phyloP scores from a whole-genome alignment of 2,329 filamentous ascomycete species.

The Colletotrichum plurivorum region DNA sequence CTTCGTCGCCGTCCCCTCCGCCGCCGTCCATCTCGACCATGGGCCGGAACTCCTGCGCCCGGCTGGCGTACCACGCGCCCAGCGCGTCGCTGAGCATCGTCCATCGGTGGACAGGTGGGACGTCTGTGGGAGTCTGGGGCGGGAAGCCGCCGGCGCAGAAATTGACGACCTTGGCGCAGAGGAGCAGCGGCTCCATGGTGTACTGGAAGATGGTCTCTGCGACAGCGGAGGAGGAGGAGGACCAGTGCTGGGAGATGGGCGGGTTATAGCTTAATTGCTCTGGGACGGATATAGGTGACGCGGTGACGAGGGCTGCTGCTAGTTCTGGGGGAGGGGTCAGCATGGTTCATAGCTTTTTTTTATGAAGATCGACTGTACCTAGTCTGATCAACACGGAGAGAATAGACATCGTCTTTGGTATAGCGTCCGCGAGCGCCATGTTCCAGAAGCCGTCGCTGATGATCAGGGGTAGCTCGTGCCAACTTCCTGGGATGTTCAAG shows the following conservation, averaged over 20 bases:
- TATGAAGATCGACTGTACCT: too few relatives aligned
- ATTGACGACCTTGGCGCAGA: constrained; percentile 53
- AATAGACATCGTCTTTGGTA: constrained; percentile 30
- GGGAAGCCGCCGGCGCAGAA: constrained; percentile 49
- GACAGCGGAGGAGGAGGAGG: constrained; percentile 27
- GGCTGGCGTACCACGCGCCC: constrained; percentile 50
- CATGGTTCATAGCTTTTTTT: too few relatives aligned
- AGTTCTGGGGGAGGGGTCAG: constrained; percentile 43
- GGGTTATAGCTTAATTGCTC: constrained; percentile 40
- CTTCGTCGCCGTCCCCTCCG: constrained; percentile 23
- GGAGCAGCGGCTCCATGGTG: constrained; percentile 46
- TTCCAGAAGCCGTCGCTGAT: constrained; percentile 26
- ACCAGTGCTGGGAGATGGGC: constrained; percentile 13
- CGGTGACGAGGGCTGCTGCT: constrained; percentile 47
- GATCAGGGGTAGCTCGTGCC: constrained; percentile 11
- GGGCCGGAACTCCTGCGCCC: constrained; percentile 50
- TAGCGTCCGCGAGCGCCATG: constrained; percentile 12
- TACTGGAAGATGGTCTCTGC: constrained; percentile 42
- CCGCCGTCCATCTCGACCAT: constrained; percentile 51
- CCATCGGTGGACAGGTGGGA: constrained; percentile 47
- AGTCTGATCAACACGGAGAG: constrained; percentile 45
- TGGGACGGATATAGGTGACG: constrained; percentile 45
- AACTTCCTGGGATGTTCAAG: constrained; percentile 13
- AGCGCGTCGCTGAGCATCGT: constrained; percentile 49
- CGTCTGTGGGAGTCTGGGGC: not conserved